Base-by-base conservation (phyloP, 352 stramenopile genomes). In the Globisporangium canariense region DNA sequence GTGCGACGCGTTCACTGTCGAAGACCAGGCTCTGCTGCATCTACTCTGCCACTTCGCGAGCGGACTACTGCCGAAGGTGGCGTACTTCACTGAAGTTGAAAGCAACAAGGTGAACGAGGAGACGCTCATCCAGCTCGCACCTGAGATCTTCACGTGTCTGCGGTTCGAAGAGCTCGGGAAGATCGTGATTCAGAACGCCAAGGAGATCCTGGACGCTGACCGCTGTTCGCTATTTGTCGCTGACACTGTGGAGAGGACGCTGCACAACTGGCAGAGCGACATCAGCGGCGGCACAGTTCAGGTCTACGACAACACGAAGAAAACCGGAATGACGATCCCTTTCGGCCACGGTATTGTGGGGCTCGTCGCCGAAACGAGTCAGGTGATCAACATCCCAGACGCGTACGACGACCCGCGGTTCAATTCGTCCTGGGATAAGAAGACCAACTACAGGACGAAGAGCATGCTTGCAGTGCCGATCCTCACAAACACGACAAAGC, bases 51-150 rank as follows among this genome's bases (percentile, higher is more conserved):
- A 91, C 58, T 91, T 89, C 20, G 68, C 75, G 18, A 83, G 84
- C 58, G 81, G 79, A 9, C 52, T 93, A 20, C 68, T 93, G 28
- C 77, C 80, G 38, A 93, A 91, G 57, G 78, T 89, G 2, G 70
- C 81, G 50, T 90, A 88, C 46, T 93, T 93, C 46, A 90, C 84
- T 0, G 81, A 93, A 36, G 79, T 93, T 1, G 84, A 90, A 60
- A 89, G 79, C 67, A 91, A 90, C 70, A 90, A 90, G 54, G 75
- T 90, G 47, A 91, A 90, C 68, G 84, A 93, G 68, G 81, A 90
- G 58, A 90, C 81, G 28, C 73, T 93, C 2, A 81, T 93, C 41
- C 77, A 88, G 34, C 55, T 93, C 4, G 81, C 81, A 0, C 80
- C 81, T 2, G 80, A 90, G 74, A 93, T 91, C 14, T 91, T 91